phyloP scores from a whole-genome alignment of 371 early-diverging fungal genomes.

The Apophysomyces trapeziformis region DNA sequence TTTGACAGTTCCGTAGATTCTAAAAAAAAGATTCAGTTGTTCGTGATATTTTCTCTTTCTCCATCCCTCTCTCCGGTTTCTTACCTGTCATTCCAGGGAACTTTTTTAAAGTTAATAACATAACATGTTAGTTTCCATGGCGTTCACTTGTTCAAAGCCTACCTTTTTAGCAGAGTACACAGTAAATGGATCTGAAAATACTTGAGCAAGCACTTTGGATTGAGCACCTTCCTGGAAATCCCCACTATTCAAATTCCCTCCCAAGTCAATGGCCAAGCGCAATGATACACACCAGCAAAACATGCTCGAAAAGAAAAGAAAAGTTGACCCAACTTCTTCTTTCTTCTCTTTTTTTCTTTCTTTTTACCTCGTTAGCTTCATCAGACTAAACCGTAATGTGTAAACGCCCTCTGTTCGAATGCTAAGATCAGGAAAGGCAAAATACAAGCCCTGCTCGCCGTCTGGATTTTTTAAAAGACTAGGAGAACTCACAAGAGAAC shows the following conservation, averaged over 20 bases:
- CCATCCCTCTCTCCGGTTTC: neutral
- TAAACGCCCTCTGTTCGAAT: conserved; percentile 90
- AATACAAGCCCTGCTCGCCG: conserved; percentile 81
- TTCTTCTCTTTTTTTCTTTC: too few species aligned
- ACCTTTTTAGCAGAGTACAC: conserved; percentile 66
- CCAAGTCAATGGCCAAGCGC: conserved; percentile 1
- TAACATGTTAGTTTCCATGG: too few species aligned
- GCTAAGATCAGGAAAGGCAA: conserved; percentile 91
- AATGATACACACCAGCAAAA: neutral
- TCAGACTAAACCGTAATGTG: conserved; percentile 73
- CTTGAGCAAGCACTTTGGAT: conserved; percentile 62
- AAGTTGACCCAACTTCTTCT: too few species aligned
- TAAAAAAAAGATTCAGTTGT: conserved; percentile 18
- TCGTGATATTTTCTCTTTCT: too few species aligned
- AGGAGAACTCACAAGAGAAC: conserved; percentile 82
- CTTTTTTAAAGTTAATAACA: neutral
- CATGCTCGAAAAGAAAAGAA: too few species aligned
- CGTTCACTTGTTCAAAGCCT: neutral
- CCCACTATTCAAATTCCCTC: conserved; percentile 34
- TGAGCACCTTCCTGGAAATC: conserved; percentile 59
- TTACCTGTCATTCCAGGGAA: conserved; percentile 72
- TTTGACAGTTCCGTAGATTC: conserved; percentile 68
- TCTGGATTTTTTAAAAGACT: conserved; percentile 64
- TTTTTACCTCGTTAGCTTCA: conserved; percentile 50
- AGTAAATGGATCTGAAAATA: conserved; percentile 60